These are phyloP conservation scores for Schwanniomyces etchellsii DNA, from an alignment of 1,139 yeast species.

Conservation along the genomic window DNA sequence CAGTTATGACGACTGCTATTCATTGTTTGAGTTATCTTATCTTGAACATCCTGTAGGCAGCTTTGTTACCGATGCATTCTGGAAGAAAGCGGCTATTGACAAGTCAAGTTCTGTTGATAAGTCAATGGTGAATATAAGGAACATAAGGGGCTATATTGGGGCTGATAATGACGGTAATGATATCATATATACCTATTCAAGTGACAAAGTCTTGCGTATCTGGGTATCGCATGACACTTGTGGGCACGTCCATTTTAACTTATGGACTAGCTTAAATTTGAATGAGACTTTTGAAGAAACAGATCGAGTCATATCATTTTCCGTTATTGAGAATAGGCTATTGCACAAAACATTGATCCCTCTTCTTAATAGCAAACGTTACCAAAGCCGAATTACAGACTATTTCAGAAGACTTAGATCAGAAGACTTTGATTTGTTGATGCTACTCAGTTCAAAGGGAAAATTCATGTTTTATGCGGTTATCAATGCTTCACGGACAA, in stretches of 20 bases:
- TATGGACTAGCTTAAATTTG: conserved; percentile 55
- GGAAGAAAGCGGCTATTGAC: conserved; percentile 30
- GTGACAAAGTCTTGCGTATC: conserved; percentile 52
- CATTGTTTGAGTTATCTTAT: conserved; percentile 67
- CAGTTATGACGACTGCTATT: conserved; percentile 59
- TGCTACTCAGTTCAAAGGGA: conserved; percentile 45
- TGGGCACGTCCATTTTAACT: conserved; percentile 50
- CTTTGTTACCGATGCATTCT: conserved; percentile 46
- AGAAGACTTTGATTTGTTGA: conserved; percentile 44
- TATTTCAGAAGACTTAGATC: conserved; percentile 11
- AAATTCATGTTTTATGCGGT: conserved; percentile 43
- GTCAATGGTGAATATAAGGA: conserved; percentile 35
- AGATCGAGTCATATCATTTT: conserved; percentile 28
- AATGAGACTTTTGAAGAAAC: conserved; percentile 13
- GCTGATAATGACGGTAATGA: conserved; percentile 23
- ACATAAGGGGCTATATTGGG: conserved; percentile 31
- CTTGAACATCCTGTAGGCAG: conserved; percentile 51
- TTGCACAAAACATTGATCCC: conserved; percentile 13
- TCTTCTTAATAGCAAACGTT: conserved; percentile 5
- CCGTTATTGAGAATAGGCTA: conserved; percentile 54
- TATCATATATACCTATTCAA: conserved; percentile 55
- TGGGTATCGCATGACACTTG: conserved; percentile 71
- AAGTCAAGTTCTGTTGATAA: conserved; percentile 14
- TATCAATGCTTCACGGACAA: conserved; percentile 45
- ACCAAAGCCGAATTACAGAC: conserved; percentile 1